These are phyloP conservation scores for Aureobasidium sp. DNA, from an alignment of 2,329 filamentous ascomycete species.

Conservation along the genomic window DNA sequence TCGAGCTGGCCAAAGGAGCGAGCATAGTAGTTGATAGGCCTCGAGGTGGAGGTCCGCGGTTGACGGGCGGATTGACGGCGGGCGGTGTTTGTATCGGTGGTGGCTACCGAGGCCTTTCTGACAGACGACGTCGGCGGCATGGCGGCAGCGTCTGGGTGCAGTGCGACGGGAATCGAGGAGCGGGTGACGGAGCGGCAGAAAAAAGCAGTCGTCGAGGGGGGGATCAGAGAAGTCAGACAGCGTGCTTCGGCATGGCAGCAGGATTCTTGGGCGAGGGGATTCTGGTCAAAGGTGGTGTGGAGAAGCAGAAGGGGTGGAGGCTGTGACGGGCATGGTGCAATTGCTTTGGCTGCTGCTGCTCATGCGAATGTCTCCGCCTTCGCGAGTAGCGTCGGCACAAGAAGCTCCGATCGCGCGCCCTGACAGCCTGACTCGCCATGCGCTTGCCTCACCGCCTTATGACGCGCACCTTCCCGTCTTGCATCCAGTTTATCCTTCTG, in stretches of 20 bases:
- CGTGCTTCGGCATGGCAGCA: conserved; percentile 5
- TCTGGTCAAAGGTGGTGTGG: neutral
- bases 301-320: neutral
- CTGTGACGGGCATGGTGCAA: neutral
- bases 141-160: neutral
- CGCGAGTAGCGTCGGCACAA: neutral
- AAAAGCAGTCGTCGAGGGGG: neutral
- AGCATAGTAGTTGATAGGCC: conserved; percentile 44
- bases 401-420: neutral
- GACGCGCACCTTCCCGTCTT: neutral
- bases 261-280: neutral
- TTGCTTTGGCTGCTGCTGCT: conserved; percentile 2
- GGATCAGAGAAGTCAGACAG: neutral
- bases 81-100: conserved; percentile 8
- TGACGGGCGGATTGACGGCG: conserved; percentile 33
- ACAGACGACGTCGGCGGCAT: conserved; percentile 15
- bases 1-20: conserved; percentile 35
- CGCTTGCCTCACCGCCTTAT: neutral
- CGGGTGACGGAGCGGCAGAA: neutral
- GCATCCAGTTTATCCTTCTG: neutral
- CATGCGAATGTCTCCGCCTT: conserved; percentile 3
- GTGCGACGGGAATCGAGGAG: neutral
- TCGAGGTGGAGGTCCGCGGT: conserved; percentile 35
- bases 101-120: conserved; percentile 14
- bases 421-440: neutral